Evolutionary conservation across 441 rosid genomes (phyloP).

Genomic region (Aleurites moluccanus): DNA sequence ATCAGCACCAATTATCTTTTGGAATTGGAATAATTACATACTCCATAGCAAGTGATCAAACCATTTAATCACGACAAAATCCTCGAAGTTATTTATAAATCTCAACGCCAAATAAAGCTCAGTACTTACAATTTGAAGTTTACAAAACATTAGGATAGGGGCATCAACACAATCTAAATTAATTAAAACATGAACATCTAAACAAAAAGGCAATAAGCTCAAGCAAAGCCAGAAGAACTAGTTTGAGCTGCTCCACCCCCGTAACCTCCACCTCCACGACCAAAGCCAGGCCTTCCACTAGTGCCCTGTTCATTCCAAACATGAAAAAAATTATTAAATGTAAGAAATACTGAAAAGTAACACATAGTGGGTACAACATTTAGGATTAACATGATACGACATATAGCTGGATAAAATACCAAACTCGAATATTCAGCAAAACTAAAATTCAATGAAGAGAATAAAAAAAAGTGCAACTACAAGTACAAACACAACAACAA

Average conservation of each 20-base stretch:
- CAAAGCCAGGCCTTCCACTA: slow-evolving; percentile 75
- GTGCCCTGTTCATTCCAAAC: slow-evolving; percentile 42
- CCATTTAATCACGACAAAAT: not conserved
- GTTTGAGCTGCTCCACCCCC: slow-evolving; percentile 43
- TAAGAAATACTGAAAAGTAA: not conserved
- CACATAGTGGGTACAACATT: not conserved
- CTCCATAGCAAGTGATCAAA: not conserved
- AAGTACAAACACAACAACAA: not conserved
- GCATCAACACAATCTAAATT: slow-evolving; percentile 9
- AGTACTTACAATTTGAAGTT: slow-evolving; percentile 5
- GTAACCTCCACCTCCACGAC: slow-evolving; percentile 81
- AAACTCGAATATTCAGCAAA: not conserved
- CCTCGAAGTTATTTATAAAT: not conserved
- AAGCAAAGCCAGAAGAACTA: slow-evolving; percentile 52
- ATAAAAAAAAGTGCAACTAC: not conserved
- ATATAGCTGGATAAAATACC: not conserved
- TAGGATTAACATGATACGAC: not conserved
- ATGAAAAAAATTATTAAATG: not conserved
- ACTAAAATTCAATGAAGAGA: not conserved
- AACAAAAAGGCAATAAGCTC: slow-evolving; percentile 15
- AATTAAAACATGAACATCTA: not conserved
- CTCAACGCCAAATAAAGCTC: slow-evolving; percentile 14
- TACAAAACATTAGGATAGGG: not conserved
- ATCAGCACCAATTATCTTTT: not conserved
- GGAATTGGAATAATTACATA: too few relatives aligned